Evolutionary conservation across 257 asterid genomes (phyloP).

Genomic region (Salvia hispanica): DNA sequence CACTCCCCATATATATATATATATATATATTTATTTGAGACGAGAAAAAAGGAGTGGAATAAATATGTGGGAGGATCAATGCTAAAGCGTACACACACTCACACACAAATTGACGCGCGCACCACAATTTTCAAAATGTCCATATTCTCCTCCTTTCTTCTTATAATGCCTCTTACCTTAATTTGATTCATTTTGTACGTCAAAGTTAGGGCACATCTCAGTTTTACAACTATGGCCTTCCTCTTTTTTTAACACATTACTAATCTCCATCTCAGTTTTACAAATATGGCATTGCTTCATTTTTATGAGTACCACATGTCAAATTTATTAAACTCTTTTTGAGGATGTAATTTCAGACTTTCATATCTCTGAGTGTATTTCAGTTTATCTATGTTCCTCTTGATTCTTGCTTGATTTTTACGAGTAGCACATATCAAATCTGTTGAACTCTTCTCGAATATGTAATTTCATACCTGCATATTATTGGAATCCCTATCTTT

Average conservation of each 20-base stretch:
- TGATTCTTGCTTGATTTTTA: too few relatives aligned
- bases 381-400: too few relatives aligned
- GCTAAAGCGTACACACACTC: constrained; percentile 19
- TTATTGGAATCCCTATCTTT: too few relatives aligned
- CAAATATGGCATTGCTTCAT: too few relatives aligned
- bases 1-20: background rate
- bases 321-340: too few relatives aligned
- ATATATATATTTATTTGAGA: background rate
- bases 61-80: constrained; percentile 26
- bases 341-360: too few relatives aligned
- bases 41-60: constrained; percentile 7
- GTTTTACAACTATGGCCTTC: constrained; percentile 18
- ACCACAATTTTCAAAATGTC: constrained; percentile 32
- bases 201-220: background rate
- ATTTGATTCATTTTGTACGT: constrained; percentile 16
- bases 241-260: background rate
- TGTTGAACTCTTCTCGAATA: too few relatives aligned
- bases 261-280: too few relatives aligned
- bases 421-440: too few relatives aligned
- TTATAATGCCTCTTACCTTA: background rate
- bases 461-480: too few relatives aligned
- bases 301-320: too few relatives aligned
- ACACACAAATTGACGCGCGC: background rate
- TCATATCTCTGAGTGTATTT: too few relatives aligned
- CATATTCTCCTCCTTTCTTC: constrained; percentile 24